Conservation (phyloP, 768 basidiomycete species). For the Tulasnella sp. region DNA sequence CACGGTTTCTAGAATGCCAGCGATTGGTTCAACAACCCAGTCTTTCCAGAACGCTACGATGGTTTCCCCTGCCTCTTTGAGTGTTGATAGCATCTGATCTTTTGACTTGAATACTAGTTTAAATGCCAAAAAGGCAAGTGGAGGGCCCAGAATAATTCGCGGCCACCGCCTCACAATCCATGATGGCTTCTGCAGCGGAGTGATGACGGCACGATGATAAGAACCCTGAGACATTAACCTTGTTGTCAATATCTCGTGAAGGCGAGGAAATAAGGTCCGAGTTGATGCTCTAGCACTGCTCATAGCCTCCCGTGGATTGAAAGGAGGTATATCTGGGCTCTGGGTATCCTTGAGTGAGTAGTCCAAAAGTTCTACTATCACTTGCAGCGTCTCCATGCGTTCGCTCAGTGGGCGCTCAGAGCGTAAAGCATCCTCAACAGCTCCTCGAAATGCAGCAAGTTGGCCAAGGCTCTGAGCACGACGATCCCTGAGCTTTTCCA, state of each 20-base stretch:
- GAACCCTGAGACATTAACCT: constrained; percentile 25
- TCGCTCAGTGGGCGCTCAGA: background rate
- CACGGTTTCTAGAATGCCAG: constrained; percentile 69
- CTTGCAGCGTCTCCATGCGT: background rate
- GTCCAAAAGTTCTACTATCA: constrained; percentile 23
- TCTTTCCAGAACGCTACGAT: constrained; percentile 56
- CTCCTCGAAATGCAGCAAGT: constrained; percentile 42
- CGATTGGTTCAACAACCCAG: constrained; percentile 81
- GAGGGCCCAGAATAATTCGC: constrained; percentile 60
- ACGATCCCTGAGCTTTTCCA: constrained; percentile 53
- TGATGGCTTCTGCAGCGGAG: constrained; percentile 51
- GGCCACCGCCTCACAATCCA: constrained; percentile 68
- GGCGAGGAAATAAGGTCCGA: constrained; percentile 19
- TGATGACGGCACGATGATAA: constrained; percentile 23
- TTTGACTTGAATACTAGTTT: constrained; percentile 46
- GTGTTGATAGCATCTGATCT: constrained; percentile 41
- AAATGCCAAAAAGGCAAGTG: constrained; percentile 41
- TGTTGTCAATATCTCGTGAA: constrained; percentile 23
- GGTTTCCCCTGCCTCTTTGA: constrained; percentile 51
- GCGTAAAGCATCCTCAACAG: constrained; percentile 16
- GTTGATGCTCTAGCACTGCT: no score
- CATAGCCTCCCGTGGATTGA: no score
- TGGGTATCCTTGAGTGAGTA: constrained; percentile 22
- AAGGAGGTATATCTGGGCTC: constrained; percentile 11
- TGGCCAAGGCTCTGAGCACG: constrained; percentile 54